Evolutionary conservation across 441 rosid genomes (phyloP), one percentile per base, ranked within the genome.

Genomic region (Kokia cookei): DNA sequence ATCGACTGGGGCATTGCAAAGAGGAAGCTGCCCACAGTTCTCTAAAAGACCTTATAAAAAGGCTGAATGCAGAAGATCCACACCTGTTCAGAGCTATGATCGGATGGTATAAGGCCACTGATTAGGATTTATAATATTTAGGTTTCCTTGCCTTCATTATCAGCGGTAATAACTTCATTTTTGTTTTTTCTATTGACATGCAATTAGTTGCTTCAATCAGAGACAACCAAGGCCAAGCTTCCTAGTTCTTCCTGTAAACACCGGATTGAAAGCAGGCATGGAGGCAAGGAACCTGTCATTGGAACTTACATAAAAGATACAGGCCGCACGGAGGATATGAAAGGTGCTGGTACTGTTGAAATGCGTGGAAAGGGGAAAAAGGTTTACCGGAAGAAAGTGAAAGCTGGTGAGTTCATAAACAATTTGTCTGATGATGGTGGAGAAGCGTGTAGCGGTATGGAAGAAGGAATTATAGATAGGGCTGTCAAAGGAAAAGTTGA

Each of bases 391-490:
- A 88, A 87, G 82, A 87, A 78, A 77, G 82, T 85, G 73, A 90
- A 84, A 80, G 80, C 76, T 74, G 90, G 81, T 78, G 91, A 86
- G 78, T 83, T 72, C 57, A 82, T 78, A 80, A 84, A 78, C 69
- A 77, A 69, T 80, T 77, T 73, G 19, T 88, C 86, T 82, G 97
- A 88, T 83, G 97, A 88, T 75, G 93, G 86, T 73, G 87, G 86
- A 76, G 99, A 87, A 89, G 93, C 95, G 42, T 89, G 96, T 75
- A 91, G 91, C 57, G 91, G 87, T 73, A 88, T 88, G 54, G 94
- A 89, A 82, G 93, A 90, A 82, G 88, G 87, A 73, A 71, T 75
- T 65, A 86, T 69, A 79, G 68, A 71, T 64, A 79, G 71, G 78
- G 75, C 81, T 69, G 61, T 43, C 4, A 84, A 78, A 81, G 81